Conservation (phyloP, 169 alveolate species). For the Babesia microti region DNA sequence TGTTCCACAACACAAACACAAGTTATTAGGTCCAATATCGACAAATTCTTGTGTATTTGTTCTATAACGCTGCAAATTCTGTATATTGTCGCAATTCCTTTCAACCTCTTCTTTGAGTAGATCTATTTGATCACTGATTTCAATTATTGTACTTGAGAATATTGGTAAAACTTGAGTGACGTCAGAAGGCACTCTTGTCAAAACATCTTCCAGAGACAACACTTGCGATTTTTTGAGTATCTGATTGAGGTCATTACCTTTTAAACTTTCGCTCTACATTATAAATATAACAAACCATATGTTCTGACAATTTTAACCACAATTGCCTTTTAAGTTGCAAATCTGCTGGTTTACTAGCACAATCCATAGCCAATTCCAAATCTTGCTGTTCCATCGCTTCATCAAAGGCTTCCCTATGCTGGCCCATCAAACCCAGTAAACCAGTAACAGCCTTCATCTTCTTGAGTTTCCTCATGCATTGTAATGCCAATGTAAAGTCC, state of each 20-base stretch:
- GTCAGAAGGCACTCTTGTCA: neutral
- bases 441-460: constrained; percentile 7
- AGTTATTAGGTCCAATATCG: constrained; percentile 5
- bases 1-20: constrained; percentile 21
- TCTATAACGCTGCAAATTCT: constrained; percentile 26
- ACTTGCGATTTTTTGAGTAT: neutral
- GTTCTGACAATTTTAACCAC: constrained; percentile 30
- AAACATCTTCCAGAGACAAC: neutral
- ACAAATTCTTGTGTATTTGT: constrained; percentile 8
- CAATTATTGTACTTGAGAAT: constrained; percentile 4
- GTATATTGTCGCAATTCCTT: constrained; percentile 24
- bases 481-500: neutral
- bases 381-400: constrained; percentile 20
- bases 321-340: constrained; percentile 19
- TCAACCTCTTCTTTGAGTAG: constrained; percentile 11
- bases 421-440: constrained; percentile 34
- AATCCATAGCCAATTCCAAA: constrained; percentile 17
- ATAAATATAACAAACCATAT: constrained; percentile 19
- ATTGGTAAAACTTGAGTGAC: neutral
- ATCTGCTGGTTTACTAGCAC: constrained; percentile 41
- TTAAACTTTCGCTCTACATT: neutral
- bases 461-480: constrained; percentile 1
- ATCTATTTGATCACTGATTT: constrained; percentile 21
- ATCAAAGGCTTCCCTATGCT: constrained; percentile 43
- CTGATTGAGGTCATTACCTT: neutral